phyloP scores from a whole-genome alignment of 352 stramenopile species.

The Aphanomyces astaci region DNA sequence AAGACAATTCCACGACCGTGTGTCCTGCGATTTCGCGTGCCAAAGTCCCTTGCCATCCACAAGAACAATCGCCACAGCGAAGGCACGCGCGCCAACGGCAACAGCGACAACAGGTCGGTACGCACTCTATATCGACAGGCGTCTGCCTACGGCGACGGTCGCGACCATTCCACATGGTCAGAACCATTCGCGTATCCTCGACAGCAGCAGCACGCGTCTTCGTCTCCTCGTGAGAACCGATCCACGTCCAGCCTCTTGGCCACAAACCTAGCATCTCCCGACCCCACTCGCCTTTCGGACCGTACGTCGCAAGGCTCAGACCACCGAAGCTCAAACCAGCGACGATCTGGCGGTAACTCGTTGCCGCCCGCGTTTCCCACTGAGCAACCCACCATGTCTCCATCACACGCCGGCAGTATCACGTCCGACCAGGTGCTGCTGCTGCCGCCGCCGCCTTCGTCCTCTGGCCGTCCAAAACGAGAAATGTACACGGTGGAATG shows the following conservation, averaged over 20 bases:
- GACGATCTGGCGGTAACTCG: neutral
- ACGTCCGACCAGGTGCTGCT: neutral
- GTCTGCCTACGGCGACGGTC: neutral
- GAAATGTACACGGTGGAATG: conserved; percentile 85
- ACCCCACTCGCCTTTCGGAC: neutral
- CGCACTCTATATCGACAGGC: neutral
- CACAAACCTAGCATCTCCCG: neutral
- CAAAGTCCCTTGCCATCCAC: conserved; percentile 23
- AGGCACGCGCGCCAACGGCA: neutral
- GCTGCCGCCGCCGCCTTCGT: neutral
- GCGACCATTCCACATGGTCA: neutral
- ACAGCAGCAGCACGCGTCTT: neutral
- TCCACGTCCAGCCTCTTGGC: neutral
- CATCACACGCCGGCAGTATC: neutral
- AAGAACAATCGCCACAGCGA: conserved; percentile 2
- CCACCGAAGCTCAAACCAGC: neutral
- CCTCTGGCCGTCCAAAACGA: conserved; percentile 30
- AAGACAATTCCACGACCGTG: conserved; percentile 75
- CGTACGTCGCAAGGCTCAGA: neutral
- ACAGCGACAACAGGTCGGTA: neutral
- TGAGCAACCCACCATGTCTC: too few species aligned
- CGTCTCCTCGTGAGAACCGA: neutral
- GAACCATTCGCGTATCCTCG: neutral
- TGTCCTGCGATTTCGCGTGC: conserved; percentile 75
- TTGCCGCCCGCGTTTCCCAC: too few species aligned